Evolutionary conservation across 768 basidiomycete species (phyloP), one percentile per base, ranked within the genome.

Genomic region (Lentinula lateritia): DNA sequence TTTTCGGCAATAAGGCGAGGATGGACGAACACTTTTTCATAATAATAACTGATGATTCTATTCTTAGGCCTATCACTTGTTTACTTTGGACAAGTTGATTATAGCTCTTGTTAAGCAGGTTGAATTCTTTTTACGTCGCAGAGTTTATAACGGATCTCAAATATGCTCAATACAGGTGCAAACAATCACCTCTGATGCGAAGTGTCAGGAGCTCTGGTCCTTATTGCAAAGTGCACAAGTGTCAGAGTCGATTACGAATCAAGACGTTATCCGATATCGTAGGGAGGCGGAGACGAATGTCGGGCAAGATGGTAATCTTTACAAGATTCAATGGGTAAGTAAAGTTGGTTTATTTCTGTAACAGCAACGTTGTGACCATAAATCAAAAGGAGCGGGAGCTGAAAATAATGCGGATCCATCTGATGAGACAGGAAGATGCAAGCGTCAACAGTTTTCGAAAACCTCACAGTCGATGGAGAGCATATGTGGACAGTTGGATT

Each of bases 11-110:
- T 63, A 89, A 88, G 83, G 90, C 90, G 73, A 64, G 80, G 58
- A 52, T 45, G 28, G 43, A 50, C 16, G 23, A 28, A 38, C 41
- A 10, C 5, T 56, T 50, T 34, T 46, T 61, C 53, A n/a, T 15
- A 41, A 45, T 42, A 34, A 36, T 46, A 57, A 34, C 38, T 61
- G n/a, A 34, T 36, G 18, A 52, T 62, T 42, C 72, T 72, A 72
- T 74, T 79, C 66, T 65, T 78, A 95, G 87, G 95, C 93, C 4
- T 98, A 93, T 75, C 83, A 88, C 58, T 75, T 96, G 65, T 98
- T 96, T 74, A 98, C 97, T 1, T 71, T 99, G 68, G 97, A 99
- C 79, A 94, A 95, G 74, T 76, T 97, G 50, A 87, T 98, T 61
- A 87, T 85, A 12, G 88, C 88, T 20, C 83, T 98, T 56, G 83